Conservation (phyloP, 371 early-diverging fungal genomes). For the Syncephalastrum sp. region DNA sequence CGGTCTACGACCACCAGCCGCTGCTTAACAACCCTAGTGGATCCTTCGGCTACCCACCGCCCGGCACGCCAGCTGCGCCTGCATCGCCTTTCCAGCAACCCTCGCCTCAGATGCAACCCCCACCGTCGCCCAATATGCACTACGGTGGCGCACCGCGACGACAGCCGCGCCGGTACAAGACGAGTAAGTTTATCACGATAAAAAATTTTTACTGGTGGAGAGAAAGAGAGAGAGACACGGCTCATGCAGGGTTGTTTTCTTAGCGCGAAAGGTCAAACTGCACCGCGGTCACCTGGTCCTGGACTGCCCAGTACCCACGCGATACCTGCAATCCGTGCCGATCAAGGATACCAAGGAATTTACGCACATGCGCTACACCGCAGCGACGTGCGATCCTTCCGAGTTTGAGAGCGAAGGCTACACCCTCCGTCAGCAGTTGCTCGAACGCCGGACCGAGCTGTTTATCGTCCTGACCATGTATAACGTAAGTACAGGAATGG, state of each 20-base stretch:
- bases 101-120: slow-evolving; percentile 4
- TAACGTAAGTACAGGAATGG: slow-evolving; percentile 58
- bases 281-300: slow-evolving; percentile 75
- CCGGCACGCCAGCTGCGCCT: neutral
- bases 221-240: too few relatives aligned
- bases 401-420: slow-evolving; percentile 74
- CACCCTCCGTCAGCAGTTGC: slow-evolving; percentile 77
- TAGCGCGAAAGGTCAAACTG: slow-evolving; percentile 56
- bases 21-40: slow-evolving; percentile 17
- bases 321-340: slow-evolving; percentile 57
- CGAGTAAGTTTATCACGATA: slow-evolving; percentile 32
- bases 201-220: too few relatives aligned
- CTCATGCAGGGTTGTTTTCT: too few relatives aligned
- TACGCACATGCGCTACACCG: slow-evolving; percentile 80
- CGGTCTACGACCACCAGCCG: slow-evolving; percentile 26
- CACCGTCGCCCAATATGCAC: slow-evolving; percentile 36
- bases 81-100: slow-evolving; percentile 9
- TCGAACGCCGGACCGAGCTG: slow-evolving; percentile 78
- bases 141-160: slow-evolving; percentile 54
- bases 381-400: slow-evolving; percentile 83
- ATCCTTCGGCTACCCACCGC: neutral
- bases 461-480: slow-evolving; percentile 94
- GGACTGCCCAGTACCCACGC: slow-evolving; percentile 72
- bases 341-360: slow-evolving; percentile 67
- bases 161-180: slow-evolving; percentile 62